These are phyloP conservation scores for Xerocomus cyaneibrunnescens DNA, from an alignment of 1,284 basidiomycete species.

Conservation along the genomic window DNA sequence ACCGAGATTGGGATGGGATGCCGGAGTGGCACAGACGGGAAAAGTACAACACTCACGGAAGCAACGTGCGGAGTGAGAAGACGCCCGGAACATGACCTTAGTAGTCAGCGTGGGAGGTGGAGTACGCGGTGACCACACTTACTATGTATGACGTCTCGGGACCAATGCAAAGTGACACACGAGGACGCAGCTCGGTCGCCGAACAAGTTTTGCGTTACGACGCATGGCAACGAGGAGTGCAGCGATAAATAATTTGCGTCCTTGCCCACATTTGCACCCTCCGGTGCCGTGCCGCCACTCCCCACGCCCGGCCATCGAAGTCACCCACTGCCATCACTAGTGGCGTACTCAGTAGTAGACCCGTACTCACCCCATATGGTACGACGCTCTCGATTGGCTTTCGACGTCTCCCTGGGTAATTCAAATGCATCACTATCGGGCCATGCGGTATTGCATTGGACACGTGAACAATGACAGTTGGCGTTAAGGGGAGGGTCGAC, in stretches of 20 bases:
- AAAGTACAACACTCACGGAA: slow-evolving; percentile 17
- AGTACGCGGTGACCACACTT: slow-evolving; percentile 7
- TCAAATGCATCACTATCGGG: slow-evolving; percentile 16
- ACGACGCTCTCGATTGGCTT: not conserved
- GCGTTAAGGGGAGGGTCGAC: not conserved
- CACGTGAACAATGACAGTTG: slow-evolving; percentile 16
- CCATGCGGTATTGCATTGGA: slow-evolving; percentile 8
- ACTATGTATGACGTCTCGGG: slow-evolving; percentile 18
- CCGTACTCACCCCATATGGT: slow-evolving; percentile 20
- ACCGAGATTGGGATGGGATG: not conserved
- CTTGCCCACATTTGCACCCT: not conserved
- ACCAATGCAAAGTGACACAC: slow-evolving; percentile 25
- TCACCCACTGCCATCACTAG: not conserved
- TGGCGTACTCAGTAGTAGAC: slow-evolving; percentile 15
- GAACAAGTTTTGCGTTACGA: too few relatives aligned
- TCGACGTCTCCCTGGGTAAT: slow-evolving; percentile 3
- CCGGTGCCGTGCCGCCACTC: not conserved
- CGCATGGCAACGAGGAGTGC: too few relatives aligned
- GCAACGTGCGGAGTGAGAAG: slow-evolving; percentile 25
- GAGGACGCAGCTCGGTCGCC: too few relatives aligned
- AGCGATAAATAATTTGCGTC: too few relatives aligned
- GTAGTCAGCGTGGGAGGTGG: slow-evolving; percentile 23
- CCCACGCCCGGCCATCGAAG: not conserved
- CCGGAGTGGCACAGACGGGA: slow-evolving; percentile 7
- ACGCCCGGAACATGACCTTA: not conserved